Evolutionary conservation across 2,329 filamentous ascomycete genomes (phyloP).

Genomic region (Rhynchosporium secalis): DNA sequence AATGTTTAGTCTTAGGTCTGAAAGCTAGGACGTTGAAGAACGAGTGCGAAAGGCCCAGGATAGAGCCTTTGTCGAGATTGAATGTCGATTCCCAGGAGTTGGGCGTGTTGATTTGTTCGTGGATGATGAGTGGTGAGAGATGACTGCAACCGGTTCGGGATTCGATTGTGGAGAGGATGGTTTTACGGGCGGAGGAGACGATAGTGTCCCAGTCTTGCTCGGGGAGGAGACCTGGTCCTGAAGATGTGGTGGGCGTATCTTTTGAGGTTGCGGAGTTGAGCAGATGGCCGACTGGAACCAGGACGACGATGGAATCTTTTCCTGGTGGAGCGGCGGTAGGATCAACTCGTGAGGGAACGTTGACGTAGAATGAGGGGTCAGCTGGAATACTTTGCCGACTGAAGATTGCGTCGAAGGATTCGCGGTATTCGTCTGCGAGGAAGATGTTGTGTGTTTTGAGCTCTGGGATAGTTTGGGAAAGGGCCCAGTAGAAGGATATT

Average conservation of each 20-base stretch:
- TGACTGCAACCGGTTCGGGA: conserved; percentile 58
- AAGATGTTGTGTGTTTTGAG: conserved; percentile 76
- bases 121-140: conserved; percentile 39
- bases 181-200: conserved; percentile 56
- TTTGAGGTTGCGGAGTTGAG: conserved; percentile 45
- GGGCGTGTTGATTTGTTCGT: conserved; percentile 68
- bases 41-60: conserved; percentile 68
- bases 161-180: conserved; percentile 61
- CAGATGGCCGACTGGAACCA: conserved; percentile 72
- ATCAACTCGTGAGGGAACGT: conserved; percentile 71
- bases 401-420: conserved; percentile 77
- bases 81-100: conserved; percentile 64
- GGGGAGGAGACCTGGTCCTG: conserved; percentile 37
- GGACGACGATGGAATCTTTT: conserved; percentile 65
- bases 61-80: conserved; percentile 74
- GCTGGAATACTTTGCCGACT: conserved; percentile 64
- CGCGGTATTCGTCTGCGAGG: conserved; percentile 69
- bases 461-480: conserved; percentile 60
- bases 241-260: not conserved
- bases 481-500: conserved; percentile 76
- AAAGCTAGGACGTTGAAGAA: conserved; percentile 75
- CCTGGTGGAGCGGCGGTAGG: conserved; percentile 64
- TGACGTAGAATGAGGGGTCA: conserved; percentile 75
- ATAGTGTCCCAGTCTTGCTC: conserved; percentile 63
- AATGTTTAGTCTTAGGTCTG: conserved; percentile 54